Evolutionary conservation across 169 alveolate genomes (phyloP), one percentile per base, ranked within the genome.

Genomic region (Besnoitia besnoiti): DNA sequence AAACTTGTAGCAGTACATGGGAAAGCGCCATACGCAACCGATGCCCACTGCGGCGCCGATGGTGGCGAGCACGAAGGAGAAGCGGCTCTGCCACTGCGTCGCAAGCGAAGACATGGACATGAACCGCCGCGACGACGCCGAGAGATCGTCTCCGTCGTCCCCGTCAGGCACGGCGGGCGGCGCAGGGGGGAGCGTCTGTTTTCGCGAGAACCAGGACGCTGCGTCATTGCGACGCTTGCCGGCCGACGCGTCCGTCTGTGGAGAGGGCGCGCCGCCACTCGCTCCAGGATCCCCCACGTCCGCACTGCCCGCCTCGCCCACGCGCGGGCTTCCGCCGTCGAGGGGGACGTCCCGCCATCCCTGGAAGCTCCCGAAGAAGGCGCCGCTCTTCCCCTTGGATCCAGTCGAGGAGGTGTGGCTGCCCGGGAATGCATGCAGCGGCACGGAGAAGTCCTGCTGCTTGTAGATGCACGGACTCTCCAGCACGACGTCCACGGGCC

Each of bases 1-100:
- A 62, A 85, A 90, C 55, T 80, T 90, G 84, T 42, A 90, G 50
- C 90, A 90, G 73, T 80, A 80, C 24, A 75, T 3, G 14, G 93
- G 93, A 39, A 90, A 90, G 0, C 93, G 2, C 90, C 93, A 90
- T 39, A 80, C 90, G 42, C 85, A 90, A 21, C 93, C 93, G 40
- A 90, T 77, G n/a, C 90, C 93, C 8, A 77, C 85, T 4, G 93
- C 89, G 16, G 93, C 93, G 0, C 90, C 90, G 33, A 77, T 24
- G 37, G 87, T 24, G 35, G 87, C 87, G 33, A 77, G 49, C 30
- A 77, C 87, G 30, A 77, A 77, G 40, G 87, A 14, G n/a, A 37
- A 37, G 2, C 87, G n/a, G 59, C 55, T 77, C 61, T 77, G 37
- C 87, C 59, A 73, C 46, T 73, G 44, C 47, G n/a, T 37, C 16